phyloP scores from a whole-genome alignment of 2,329 filamentous ascomycete species.

The Hymenoscyphus fructigenus region DNA sequence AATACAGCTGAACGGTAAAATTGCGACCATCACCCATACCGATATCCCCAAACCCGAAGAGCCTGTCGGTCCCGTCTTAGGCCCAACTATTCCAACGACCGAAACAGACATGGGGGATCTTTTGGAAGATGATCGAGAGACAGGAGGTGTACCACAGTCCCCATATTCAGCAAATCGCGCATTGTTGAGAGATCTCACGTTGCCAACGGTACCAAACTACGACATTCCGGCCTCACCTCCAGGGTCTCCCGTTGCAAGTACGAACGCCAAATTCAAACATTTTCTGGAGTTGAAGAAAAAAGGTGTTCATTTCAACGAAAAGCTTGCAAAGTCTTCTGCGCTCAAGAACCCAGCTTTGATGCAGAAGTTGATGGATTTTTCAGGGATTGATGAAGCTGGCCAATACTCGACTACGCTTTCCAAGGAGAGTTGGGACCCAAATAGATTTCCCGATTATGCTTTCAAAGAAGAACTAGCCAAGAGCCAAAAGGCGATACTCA shows the following conservation, averaged over 20 bases:
- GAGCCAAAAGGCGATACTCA: conserved; percentile 41
- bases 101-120: conserved; percentile 18
- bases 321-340: conserved; percentile 64
- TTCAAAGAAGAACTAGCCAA: conserved; percentile 51
- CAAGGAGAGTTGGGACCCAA: conserved; percentile 57
- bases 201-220: conserved; percentile 70
- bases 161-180: conserved; percentile 67
- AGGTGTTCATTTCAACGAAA: conserved; percentile 75
- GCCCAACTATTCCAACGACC: conserved; percentile 27
- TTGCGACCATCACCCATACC: background rate
- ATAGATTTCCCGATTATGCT: conserved; percentile 54
- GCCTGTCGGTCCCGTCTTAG: conserved; percentile 32
- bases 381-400: conserved; percentile 52
- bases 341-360: conserved; percentile 71
- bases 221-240: conserved; percentile 74
- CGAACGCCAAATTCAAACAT: conserved; percentile 67
- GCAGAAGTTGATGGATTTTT: conserved; percentile 71
- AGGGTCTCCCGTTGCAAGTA: conserved; percentile 51
- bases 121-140: conserved; percentile 33
- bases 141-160: conserved; percentile 43
- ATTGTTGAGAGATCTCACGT: conserved; percentile 68
- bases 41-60: conserved; percentile 21
- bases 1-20: conserved; percentile 16
- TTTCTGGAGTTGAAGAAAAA: conserved; percentile 77
- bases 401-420: conserved; percentile 67